Conservation (phyloP, 2,329 filamentous ascomycete species). For the Alternaria triticimaculans region DNA sequence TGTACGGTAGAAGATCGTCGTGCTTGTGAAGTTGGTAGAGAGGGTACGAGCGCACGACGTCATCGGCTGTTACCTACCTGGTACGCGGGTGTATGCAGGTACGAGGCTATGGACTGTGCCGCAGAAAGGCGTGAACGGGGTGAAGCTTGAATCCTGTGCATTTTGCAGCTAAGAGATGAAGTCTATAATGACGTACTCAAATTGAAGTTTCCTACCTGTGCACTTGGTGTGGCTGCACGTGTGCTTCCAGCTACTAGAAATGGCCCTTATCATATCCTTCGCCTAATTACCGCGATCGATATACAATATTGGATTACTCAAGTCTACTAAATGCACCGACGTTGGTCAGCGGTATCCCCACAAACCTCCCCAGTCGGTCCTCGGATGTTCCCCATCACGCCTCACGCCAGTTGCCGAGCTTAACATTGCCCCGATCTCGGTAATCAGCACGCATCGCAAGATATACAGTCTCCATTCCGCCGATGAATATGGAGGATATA, state of each 20-base stretch:
- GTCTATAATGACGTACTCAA: constrained; percentile 8
- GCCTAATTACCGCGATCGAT: neutral
- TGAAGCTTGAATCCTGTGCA: neutral
- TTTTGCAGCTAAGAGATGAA: neutral
- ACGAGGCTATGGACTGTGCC: neutral
- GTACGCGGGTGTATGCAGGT: constrained; percentile 4
- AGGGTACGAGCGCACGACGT: constrained; percentile 31
- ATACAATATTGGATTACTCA: neutral
- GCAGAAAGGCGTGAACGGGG: neutral
- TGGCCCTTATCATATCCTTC: neutral
- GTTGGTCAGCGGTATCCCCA: constrained; percentile 2
- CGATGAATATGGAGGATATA: constrained; percentile 27
- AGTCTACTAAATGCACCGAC: neutral
- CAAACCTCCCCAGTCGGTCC: constrained; percentile 14
- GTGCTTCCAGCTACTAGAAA: neutral
- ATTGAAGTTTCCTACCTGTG: neutral
- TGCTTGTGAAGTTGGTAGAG: constrained; percentile 6
- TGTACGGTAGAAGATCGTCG: neutral
- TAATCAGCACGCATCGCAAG: constrained; percentile 11
- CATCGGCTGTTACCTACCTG: constrained; percentile 21
- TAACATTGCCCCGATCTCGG: constrained; percentile 28
- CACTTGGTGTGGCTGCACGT: constrained; percentile 4
- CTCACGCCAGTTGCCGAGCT: constrained; percentile 37
- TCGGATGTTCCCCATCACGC: constrained; percentile 32
- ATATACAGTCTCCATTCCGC: constrained; percentile 20